Conservation (phyloP, 495 filamentous ascomycete species). For the Delitschia confertaspora region DNA sequence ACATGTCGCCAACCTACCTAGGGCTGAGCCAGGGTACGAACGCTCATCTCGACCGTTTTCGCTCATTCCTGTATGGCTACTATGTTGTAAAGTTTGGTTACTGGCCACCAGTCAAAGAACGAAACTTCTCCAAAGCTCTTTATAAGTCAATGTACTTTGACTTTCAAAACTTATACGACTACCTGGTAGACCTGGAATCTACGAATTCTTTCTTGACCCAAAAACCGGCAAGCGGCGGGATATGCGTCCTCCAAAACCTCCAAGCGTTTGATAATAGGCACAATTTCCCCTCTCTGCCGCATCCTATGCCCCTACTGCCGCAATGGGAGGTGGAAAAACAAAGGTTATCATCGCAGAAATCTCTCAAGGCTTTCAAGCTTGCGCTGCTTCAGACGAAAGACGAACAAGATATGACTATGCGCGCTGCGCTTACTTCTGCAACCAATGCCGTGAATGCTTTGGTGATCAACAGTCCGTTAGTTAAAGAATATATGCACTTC, state of each 20-base stretch:
- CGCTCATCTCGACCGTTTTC: conserved; percentile 54
- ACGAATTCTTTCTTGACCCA: conserved; percentile 31
- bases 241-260: conserved; percentile 52
- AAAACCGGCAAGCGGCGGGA: conserved; percentile 43
- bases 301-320: conserved; percentile 54
- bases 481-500: conserved; percentile 40
- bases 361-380: conserved; percentile 28
- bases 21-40: conserved; percentile 44
- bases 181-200: conserved; percentile 48
- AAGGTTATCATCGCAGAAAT: conserved; percentile 27
- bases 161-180: conserved; percentile 53
- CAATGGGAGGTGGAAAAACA: conserved; percentile 23
- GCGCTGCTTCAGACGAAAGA: conserved; percentile 28
- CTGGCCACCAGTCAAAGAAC: conserved; percentile 48
- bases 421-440: conserved; percentile 33
- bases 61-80: conserved; percentile 50
- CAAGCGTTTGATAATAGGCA: conserved; percentile 49
- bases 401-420: conserved; percentile 28
- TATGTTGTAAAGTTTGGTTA: conserved; percentile 54
- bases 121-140: conserved; percentile 43
- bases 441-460: conserved; percentile 34
- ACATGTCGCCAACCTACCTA: conserved; percentile 47
- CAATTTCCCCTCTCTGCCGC: conserved; percentile 43
- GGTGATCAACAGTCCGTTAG: conserved; percentile 33
- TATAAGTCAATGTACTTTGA: conserved; percentile 51